phyloP scores from a whole-genome alignment of 208 protist species.

The Wallacemonas sp. region DNA sequence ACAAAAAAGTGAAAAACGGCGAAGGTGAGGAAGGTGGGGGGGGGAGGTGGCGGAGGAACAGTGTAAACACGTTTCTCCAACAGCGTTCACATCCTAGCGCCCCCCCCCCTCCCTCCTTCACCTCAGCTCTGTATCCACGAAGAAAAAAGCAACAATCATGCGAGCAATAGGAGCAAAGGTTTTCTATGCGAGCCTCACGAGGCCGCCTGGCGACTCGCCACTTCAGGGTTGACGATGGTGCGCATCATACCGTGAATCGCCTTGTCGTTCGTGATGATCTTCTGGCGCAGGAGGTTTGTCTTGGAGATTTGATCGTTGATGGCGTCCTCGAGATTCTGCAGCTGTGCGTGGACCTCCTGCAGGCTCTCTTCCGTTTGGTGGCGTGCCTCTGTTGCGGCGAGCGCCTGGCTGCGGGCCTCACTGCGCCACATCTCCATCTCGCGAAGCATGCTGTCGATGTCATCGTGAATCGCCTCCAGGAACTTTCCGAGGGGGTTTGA shows the following conservation, averaged over 20 bases:
- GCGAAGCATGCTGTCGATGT: constrained; percentile 88
- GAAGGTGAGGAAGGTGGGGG: too few species aligned
- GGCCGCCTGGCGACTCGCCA: constrained; percentile 22
- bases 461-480: constrained; percentile 84
- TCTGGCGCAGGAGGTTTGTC: constrained; percentile 77
- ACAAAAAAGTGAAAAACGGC: not conserved
- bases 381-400: constrained; percentile 74
- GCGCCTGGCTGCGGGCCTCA: constrained; percentile 78
- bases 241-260: constrained; percentile 80
- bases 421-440: constrained; percentile 91
- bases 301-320: constrained; percentile 88
- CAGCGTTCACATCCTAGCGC: too few species aligned
- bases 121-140: too few species aligned
- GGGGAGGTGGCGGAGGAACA: too few species aligned
- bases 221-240: constrained; percentile 82
- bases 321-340: constrained; percentile 85
- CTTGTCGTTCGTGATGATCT: constrained; percentile 79
- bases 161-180: not conserved
- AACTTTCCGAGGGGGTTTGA: constrained; percentile 89
- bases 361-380: constrained; percentile 85
- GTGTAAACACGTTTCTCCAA: too few species aligned
- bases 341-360: constrained; percentile 76
- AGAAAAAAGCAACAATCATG: too few species aligned
- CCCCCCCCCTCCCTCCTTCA: too few species aligned
- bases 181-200: not conserved